Base-by-base conservation (phyloP, 495 filamentous ascomycete species). In the Xylaria nigripes region DNA sequence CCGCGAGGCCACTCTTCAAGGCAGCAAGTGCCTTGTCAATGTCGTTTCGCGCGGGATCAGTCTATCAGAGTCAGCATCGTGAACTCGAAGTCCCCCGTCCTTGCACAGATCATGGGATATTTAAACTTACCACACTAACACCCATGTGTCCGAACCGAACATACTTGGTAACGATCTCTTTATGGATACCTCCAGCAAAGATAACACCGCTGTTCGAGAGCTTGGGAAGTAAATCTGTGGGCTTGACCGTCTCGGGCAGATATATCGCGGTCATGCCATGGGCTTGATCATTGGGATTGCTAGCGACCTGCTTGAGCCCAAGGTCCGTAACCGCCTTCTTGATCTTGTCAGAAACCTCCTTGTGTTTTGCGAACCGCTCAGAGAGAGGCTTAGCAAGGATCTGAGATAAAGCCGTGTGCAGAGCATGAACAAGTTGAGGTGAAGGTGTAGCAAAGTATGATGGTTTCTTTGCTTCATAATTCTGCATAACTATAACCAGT, bases 251-350 rank as follows among this genome's bases (percentile, higher is more conserved):
- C 50, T 96, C 87, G 2, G 93, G 93, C 45, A 98, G 79, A 69
- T 92, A 96, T 56, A 97, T 90, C 45, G 93, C 91, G 12, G 93
- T 96, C 93, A 98, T 98, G 64, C 86, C 89, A 64, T 94, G 92
- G 24, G 93, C 90, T 76, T 96, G 93, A 67, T 91, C 85, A 55
- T 89, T 90, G 0, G 87, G 86, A 63, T 87, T 86, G 30, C 81
- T 61, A 23, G 93, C 90, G 13, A 97, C 72, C 70, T 96, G 90
- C 67, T 86, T 84, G 54, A 98, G 75, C 9, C 93, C 93, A 38
- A 96, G 76, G 41, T 85, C 85, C 13, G 82, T 69, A 42, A 95
- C 72, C 27, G 85, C 80, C 46, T 84, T 76, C 81, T 97, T 97
- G 65, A 96, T 82, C 64, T 81, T 82, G 64, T 89, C 82, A 0